Conservation (phyloP, 208 protist species). For the Trypanosoma boissoni region DNA sequence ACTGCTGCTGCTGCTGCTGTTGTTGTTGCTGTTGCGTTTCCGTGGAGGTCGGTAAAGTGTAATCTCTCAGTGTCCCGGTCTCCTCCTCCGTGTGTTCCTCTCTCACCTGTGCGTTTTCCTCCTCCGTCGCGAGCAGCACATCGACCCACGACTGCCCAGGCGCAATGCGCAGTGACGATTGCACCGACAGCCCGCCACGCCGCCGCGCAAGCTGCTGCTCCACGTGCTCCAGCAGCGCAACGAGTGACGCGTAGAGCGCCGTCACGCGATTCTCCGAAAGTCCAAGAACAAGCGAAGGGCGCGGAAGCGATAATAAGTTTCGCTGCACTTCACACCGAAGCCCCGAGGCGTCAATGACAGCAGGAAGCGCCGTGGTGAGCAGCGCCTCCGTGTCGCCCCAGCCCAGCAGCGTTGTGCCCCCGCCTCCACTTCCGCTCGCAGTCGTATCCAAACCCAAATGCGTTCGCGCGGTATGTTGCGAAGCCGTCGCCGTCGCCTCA, state of each 20-base stretch:
- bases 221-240: slow-evolving; percentile 66
- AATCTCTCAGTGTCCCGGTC: too few relatives aligned
- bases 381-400: slow-evolving; percentile 63
- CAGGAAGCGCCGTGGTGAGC: slow-evolving; percentile 31
- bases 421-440: too few relatives aligned
- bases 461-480: slow-evolving; percentile 14
- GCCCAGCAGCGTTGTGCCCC: slow-evolving; percentile 43
- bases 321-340: slow-evolving; percentile 58
- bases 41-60: slow-evolving; percentile 7
- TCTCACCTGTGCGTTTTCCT: background rate
- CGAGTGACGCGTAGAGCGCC: slow-evolving; percentile 63
- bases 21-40: slow-evolving; percentile 2
- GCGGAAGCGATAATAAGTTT: slow-evolving; percentile 47
- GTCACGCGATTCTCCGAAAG: slow-evolving; percentile 69
- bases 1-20: background rate
- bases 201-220: slow-evolving; percentile 3
- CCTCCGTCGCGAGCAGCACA: background rate
- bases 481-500: slow-evolving; percentile 26
- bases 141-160: too few relatives aligned
- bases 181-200: background rate
- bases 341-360: background rate
- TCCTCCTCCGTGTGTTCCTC: background rate
- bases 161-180: too few relatives aligned
- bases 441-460: too few relatives aligned
- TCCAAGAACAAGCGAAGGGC: slow-evolving; percentile 50